phyloP scores from a whole-genome alignment of 1,284 basidiomycete genomes.

The Cutaneotrichosporon sp. region DNA sequence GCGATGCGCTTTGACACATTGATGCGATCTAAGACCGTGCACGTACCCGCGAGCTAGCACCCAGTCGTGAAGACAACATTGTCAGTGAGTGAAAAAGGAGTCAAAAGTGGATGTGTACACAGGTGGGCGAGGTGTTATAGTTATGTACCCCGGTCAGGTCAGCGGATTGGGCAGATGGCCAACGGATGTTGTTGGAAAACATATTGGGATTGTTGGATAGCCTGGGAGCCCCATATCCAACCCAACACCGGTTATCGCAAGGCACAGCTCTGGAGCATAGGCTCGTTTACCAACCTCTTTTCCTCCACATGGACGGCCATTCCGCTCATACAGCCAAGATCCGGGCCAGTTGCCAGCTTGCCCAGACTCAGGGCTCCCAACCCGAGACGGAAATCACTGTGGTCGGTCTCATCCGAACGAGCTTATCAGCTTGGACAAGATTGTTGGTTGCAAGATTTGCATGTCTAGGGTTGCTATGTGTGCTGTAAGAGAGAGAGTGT shows the following conservation, averaged over 20 bases:
- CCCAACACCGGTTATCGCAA: neutral
- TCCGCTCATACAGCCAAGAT: too few species aligned
- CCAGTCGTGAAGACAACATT: neutral
- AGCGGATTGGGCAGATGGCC: neutral
- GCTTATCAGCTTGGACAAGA: neutral
- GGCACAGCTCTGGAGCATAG: neutral
- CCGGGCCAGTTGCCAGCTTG: too few species aligned
- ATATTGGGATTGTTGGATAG: slow-evolving; percentile 1
- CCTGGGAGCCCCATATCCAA: neutral
- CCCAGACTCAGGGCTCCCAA: too few species aligned
- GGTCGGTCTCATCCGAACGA: neutral
- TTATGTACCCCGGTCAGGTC: neutral
- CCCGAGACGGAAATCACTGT: slow-evolving; percentile 1
- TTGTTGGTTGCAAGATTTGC: neutral
- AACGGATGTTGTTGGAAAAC: slow-evolving; percentile 6
- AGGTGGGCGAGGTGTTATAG: neutral
- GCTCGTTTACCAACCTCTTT: neutral
- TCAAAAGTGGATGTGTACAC: neutral
- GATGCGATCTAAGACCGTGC: neutral
- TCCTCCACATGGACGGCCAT: too few species aligned
- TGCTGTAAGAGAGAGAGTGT: neutral
- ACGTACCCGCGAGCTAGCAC: neutral
- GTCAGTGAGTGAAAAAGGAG: neutral
- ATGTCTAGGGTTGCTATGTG: neutral
- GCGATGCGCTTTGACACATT: neutral